Evolutionary conservation across 306 rosid species (phyloP).

Genomic region (Leucaena leucocephala): DNA sequence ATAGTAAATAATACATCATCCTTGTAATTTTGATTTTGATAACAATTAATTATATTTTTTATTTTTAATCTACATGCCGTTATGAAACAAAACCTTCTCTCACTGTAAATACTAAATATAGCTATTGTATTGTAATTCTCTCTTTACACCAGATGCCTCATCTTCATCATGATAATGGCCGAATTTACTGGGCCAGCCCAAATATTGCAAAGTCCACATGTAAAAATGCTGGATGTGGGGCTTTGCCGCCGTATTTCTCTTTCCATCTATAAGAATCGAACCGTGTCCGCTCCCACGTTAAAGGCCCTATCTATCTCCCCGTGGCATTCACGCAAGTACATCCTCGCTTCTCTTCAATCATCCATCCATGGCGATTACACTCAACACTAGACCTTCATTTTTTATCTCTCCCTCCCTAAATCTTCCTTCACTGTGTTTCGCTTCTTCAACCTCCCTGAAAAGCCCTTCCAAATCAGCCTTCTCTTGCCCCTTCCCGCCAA

Average conservation of each 20-base stretch:
- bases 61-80: too few relatives aligned
- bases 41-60: too few relatives aligned
- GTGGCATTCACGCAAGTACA: background rate
- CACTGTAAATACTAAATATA: too few relatives aligned
- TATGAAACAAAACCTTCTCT: too few relatives aligned
- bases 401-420: slow-evolving; percentile 34
- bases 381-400: slow-evolving; percentile 42
- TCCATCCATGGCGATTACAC: slow-evolving; percentile 48
- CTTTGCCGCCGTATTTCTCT: background rate
- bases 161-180: background rate
- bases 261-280: background rate
- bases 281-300: background rate
- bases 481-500: slow-evolving; percentile 33
- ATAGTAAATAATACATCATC: too few relatives aligned
- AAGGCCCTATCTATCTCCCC: background rate
- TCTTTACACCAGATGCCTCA: too few relatives aligned
- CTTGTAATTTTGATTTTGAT: too few relatives aligned
- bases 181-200: background rate
- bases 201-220: background rate
- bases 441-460: slow-evolving; percentile 41
- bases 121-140: too few relatives aligned
- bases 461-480: slow-evolving; percentile 26
- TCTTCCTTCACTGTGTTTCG: slow-evolving; percentile 24
- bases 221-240: background rate
- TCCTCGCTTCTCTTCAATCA: background rate